Evolutionary conservation across 1,284 basidiomycete species (phyloP).

Genomic region (Porodaedalea pini): DNA sequence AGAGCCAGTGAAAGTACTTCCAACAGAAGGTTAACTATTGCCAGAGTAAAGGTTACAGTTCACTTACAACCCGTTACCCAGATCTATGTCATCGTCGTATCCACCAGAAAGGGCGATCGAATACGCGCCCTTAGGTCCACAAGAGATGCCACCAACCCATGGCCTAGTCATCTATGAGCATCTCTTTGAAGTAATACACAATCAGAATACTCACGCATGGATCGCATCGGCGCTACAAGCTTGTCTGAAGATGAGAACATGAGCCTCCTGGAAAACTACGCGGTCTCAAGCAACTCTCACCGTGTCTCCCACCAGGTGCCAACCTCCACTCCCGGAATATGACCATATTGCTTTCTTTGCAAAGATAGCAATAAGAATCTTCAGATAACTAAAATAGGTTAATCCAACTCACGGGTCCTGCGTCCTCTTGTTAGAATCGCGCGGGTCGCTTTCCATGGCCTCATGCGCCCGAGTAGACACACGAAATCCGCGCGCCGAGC

Average conservation of each 20-base stretch:
- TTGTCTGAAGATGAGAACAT: slow-evolving; percentile 35
- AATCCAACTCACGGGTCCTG: slow-evolving; percentile 58
- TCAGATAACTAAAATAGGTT: not conserved
- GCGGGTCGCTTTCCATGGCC: slow-evolving; percentile 28
- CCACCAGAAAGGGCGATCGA: slow-evolving; percentile 80
- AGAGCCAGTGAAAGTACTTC: slow-evolving; percentile 73
- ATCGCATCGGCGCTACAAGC: slow-evolving; percentile 69
- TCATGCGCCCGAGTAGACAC: slow-evolving; percentile 8
- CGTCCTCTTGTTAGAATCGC: slow-evolving; percentile 34
- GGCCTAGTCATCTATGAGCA: slow-evolving; percentile 42
- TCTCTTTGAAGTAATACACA: not conserved
- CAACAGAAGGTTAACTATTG: not conserved
- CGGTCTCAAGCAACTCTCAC: slow-evolving; percentile 27
- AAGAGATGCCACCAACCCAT: slow-evolving; percentile 74
- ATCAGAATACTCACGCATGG: slow-evolving; percentile 57
- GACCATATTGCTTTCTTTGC: slow-evolving; percentile 48
- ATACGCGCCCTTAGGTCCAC: slow-evolving; percentile 64
- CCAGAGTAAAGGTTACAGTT: not conserved
- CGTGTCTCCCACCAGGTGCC: slow-evolving; percentile 77
- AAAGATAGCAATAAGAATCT: not conserved
- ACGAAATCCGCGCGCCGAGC: slow-evolving; percentile 19
- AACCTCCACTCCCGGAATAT: slow-evolving; percentile 69
- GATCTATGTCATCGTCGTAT: slow-evolving; percentile 81
- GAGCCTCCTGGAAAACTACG: not conserved
- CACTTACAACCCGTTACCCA: slow-evolving; percentile 76